A percentile compares a stretch with the other conserved stretches of the same genome.
These are phyloP conservation scores for Phytophthora meadii DNA, from an alignment of 352 stramenopile species.

Conservation along the genomic window DNA sequence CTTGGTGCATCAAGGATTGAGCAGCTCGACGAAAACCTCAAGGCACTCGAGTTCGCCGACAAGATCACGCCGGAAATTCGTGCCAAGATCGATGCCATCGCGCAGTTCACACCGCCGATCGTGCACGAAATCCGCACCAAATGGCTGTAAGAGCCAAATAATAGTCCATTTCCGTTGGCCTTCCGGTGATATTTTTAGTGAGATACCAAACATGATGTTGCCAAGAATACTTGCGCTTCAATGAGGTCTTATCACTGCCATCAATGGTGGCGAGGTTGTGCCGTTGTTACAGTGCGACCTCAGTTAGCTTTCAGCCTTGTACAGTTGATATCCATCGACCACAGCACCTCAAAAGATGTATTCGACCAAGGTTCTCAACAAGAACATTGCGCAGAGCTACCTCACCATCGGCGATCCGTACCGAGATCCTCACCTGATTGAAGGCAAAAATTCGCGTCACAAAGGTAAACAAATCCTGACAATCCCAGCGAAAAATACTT, in stretches of 20 bases:
- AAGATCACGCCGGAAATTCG: constrained; percentile 74
- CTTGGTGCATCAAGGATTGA: constrained; percentile 55
- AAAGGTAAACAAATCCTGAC: constrained; percentile 84
- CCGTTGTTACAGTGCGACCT: constrained; percentile 11
- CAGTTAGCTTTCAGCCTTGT: constrained; percentile 15
- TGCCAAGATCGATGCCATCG: constrained; percentile 66
- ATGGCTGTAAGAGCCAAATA: constrained; percentile 26
- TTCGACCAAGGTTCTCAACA: constrained; percentile 82
- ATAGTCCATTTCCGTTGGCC: no score
- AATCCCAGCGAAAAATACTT: constrained; percentile 74
- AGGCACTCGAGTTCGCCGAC: constrained; percentile 51
- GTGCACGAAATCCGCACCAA: constrained; percentile 36
- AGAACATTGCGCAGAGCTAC: constrained; percentile 84
- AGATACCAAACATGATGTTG: neutral
- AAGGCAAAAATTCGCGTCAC: constrained; percentile 74
- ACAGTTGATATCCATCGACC: constrained; percentile 1
- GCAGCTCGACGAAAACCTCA: constrained; percentile 74
- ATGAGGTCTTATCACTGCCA: constrained; percentile 15
- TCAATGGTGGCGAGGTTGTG: neutral
- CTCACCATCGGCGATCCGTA: constrained; percentile 82
- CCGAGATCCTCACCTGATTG: constrained; percentile 72
- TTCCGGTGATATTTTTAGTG: constrained; percentile 15
- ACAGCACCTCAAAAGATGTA: constrained; percentile 56
- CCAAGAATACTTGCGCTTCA: constrained; percentile 26
- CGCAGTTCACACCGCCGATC: constrained; percentile 45